A percentile compares a stretch with the other conserved stretches of the same genome.
phyloP scores from a whole-genome alignment of 2,329 filamentous ascomycete genomes.

The Trichoderma sp. region DNA sequence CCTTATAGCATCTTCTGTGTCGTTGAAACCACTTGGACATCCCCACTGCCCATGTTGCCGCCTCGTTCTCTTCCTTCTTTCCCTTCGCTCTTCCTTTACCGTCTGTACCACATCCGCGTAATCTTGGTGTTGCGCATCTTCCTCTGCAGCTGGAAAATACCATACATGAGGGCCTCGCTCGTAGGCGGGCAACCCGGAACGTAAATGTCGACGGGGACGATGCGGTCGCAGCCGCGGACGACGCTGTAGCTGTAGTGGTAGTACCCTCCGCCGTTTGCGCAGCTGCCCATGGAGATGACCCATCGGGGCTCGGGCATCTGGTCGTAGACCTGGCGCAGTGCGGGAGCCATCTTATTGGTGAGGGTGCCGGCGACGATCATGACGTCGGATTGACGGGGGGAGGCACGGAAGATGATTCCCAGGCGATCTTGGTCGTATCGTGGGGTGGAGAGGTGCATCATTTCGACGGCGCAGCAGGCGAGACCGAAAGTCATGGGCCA shows the following conservation, averaged over 20 bases:
- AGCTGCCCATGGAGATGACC: constrained; percentile 81
- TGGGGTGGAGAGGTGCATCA: constrained; percentile 88
- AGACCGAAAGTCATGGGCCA: constrained; percentile 90
- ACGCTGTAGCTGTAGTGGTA: constrained; percentile 85
- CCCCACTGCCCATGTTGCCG: not conserved
- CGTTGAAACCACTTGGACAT: not conserved
- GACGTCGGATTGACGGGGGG: constrained; percentile 82
- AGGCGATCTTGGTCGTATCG: constrained; percentile 87
- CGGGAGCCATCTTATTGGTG: constrained; percentile 95
- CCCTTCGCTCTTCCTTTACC: constrained; percentile 36
- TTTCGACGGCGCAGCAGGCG: constrained; percentile 85
- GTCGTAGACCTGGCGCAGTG: constrained; percentile 86
- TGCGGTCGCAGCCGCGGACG: constrained; percentile 69
- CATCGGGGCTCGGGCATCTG: constrained; percentile 92
- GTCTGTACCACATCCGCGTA: constrained; percentile 57
- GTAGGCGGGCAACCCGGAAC: constrained; percentile 70
- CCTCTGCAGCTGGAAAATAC: constrained; percentile 72
- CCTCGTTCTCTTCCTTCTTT: too few relatives aligned
- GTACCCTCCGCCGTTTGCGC: constrained; percentile 81
- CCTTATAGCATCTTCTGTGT: not conserved
- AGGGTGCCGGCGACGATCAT: constrained; percentile 93
- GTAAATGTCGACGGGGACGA: constrained; percentile 78
- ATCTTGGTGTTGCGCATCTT: constrained; percentile 66
- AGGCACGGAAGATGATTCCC: constrained; percentile 87
- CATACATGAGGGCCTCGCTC: constrained; percentile 61